Evolutionary conservation across 768 basidiomycete species (phyloP).

Genomic region (Strobilomyces confusus): DNA sequence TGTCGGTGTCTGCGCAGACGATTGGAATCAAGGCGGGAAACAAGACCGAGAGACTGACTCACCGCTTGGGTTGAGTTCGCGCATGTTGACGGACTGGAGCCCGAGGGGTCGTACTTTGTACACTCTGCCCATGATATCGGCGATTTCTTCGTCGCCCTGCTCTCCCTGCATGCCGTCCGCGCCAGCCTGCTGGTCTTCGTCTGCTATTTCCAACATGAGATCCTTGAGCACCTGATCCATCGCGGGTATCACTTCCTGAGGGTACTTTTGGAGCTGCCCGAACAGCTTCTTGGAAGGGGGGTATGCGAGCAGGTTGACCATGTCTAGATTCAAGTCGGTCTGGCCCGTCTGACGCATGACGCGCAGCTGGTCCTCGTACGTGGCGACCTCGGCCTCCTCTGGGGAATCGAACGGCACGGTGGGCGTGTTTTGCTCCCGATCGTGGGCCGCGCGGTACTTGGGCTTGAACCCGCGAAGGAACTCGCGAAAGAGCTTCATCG

Average conservation of each 20-base stretch:
- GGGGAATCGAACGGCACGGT: slow-evolving; percentile 53
- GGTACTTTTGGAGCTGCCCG: slow-evolving; percentile 84
- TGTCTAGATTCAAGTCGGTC: slow-evolving; percentile 89
- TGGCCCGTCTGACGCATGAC: slow-evolving; percentile 90
- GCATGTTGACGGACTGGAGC: slow-evolving; percentile 82
- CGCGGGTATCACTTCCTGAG: slow-evolving; percentile 94
- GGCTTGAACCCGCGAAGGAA: slow-evolving; percentile 92
- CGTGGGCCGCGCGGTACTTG: slow-evolving; percentile 76
- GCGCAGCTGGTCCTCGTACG: slow-evolving; percentile 80
- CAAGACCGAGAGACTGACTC: slow-evolving; percentile 13
- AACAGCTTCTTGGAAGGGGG: slow-evolving; percentile 81
- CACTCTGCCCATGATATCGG: slow-evolving; percentile 79
- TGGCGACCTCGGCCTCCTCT: slow-evolving; percentile 59
- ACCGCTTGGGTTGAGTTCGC: slow-evolving; percentile 93
- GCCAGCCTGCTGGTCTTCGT: slow-evolving; percentile 69
- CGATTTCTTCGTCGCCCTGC: slow-evolving; percentile 80
- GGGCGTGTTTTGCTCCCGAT: slow-evolving; percentile 55
- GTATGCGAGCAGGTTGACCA: slow-evolving; percentile 81
- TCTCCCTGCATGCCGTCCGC: slow-evolving; percentile 72
- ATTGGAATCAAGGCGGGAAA: not conserved
- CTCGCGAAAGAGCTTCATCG: slow-evolving; percentile 85
- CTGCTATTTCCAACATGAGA: slow-evolving; percentile 82
- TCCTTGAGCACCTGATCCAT: slow-evolving; percentile 98
- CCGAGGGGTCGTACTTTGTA: slow-evolving; percentile 96
- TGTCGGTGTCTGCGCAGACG: slow-evolving; percentile 80